phyloP scores from a whole-genome alignment of 2,329 filamentous ascomycete genomes.

The Fusarium nelsonii region DNA sequence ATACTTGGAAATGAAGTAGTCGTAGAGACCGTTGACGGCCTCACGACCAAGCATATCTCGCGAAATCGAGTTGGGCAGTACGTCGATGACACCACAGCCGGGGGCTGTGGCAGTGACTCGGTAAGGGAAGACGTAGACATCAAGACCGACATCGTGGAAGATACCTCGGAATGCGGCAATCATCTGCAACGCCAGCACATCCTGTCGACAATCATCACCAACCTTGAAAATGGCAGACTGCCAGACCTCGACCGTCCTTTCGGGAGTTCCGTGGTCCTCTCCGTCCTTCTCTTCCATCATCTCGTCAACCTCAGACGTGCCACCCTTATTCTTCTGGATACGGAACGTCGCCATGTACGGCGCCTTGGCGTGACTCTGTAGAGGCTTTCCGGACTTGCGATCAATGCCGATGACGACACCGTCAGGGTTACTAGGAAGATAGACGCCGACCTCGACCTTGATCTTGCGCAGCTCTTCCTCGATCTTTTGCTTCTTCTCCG shows the following conservation, averaged over 20 bases:
- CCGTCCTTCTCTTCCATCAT: constrained; percentile 63
- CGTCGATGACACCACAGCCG: constrained; percentile 97
- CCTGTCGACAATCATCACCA: constrained; percentile 97
- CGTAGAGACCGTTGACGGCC: constrained; percentile 96
- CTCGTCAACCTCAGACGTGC: constrained; percentile 65
- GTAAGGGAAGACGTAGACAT: constrained; percentile 97
- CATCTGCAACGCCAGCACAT: constrained; percentile 96
- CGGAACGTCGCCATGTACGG: constrained; percentile 99
- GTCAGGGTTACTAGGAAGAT: constrained; percentile 96
- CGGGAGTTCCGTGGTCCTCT: constrained; percentile 48
- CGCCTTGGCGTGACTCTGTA: constrained; percentile 98
- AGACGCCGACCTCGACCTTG: constrained; percentile 95
- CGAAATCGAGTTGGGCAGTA: constrained; percentile 96
- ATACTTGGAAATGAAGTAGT: constrained; percentile 98
- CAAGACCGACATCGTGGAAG: constrained; percentile 92
- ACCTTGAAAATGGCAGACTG: constrained; percentile 99
- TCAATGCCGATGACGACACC: constrained; percentile 98
- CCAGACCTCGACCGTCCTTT: constrained; percentile 89
- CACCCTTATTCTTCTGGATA: constrained; percentile 81
- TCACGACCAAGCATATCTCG: constrained; percentile 98
- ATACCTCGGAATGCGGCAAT: constrained; percentile 98
- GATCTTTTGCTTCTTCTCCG: constrained; percentile 99
- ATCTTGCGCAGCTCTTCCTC: constrained; percentile 98
- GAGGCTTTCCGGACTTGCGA: constrained; percentile 94
- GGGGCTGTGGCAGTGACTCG: constrained; percentile 97